Evolutionary conservation across 78 protist genomes (phyloP).

Genomic region (Speleostelium caveatum): DNA sequence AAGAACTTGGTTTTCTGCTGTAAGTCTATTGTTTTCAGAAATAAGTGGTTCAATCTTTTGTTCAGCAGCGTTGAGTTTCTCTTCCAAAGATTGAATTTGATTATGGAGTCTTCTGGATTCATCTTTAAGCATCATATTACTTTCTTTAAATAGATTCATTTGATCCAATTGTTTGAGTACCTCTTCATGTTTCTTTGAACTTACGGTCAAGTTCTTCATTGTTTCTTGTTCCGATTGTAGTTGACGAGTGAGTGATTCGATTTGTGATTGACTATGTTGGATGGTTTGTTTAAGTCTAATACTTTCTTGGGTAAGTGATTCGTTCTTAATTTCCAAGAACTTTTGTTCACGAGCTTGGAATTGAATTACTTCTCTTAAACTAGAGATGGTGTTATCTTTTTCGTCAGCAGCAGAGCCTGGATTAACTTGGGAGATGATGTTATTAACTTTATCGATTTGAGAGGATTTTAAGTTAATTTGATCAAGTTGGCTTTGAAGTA

Average conservation of each 20-base stretch:
- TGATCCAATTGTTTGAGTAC: slow-evolving; percentile 60
- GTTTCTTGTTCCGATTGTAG: slow-evolving; percentile 28
- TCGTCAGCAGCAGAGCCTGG: not conserved
- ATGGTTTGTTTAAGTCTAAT: slow-evolving; percentile 41
- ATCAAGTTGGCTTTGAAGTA: slow-evolving; percentile 55
- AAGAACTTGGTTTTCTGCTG: slow-evolving; percentile 37
- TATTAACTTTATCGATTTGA: slow-evolving; percentile 37
- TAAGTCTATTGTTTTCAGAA: not conserved
- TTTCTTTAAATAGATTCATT: slow-evolving; percentile 69
- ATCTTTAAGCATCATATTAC: slow-evolving; percentile 59
- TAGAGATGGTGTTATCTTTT: not conserved
- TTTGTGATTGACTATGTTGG: slow-evolving; percentile 4
- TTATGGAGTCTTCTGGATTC: slow-evolving; percentile 32
- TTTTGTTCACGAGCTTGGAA: slow-evolving; percentile 75
- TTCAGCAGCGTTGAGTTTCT: not conserved
- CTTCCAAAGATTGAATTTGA: not conserved
- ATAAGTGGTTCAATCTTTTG: slow-evolving; percentile 25
- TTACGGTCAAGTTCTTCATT: slow-evolving; percentile 44
- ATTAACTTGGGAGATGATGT: not conserved
- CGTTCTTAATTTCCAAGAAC: slow-evolving; percentile 51
- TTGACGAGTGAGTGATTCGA: slow-evolving; percentile 30
- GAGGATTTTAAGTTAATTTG: slow-evolving; percentile 1
- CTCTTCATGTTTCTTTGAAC: slow-evolving; percentile 54
- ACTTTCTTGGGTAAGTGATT: slow-evolving; percentile 45
- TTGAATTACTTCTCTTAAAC: slow-evolving; percentile 17